Evolutionary conservation across 352 stramenopile species (phyloP).

Genomic region (Phytophthora hybrid): DNA sequence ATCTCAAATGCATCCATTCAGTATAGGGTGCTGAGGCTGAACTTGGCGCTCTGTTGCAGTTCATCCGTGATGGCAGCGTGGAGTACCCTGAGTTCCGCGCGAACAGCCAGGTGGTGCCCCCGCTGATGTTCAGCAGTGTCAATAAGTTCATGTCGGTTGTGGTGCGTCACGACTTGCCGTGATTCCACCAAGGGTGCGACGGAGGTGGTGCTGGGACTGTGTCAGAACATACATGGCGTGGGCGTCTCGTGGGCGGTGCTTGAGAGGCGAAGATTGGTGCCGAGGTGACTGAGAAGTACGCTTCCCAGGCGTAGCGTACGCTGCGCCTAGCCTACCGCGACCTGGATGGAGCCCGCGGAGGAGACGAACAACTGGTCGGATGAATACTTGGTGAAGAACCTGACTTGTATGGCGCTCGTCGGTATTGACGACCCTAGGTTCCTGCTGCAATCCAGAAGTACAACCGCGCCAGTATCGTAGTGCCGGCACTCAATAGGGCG

Average conservation of each 20-base stretch:
- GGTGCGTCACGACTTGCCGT: slow-evolving; percentile 53
- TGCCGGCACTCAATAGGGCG: too few species aligned
- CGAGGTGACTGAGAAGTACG: slow-evolving; percentile 82
- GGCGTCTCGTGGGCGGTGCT: slow-evolving; percentile 48
- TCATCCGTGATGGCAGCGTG: slow-evolving; percentile 56
- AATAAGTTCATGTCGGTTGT: slow-evolving; percentile 82
- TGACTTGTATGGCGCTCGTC: slow-evolving; percentile 59
- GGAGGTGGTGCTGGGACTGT: slow-evolving; percentile 64
- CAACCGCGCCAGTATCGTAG: slow-evolving; percentile 53
- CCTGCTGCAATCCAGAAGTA: slow-evolving; percentile 54
- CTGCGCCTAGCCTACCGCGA: slow-evolving; percentile 85
- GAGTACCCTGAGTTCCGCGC: slow-evolving; percentile 52
- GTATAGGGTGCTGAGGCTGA: too few species aligned
- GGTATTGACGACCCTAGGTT: slow-evolving; percentile 66
- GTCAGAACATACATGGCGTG: slow-evolving; percentile 49
- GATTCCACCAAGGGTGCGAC: slow-evolving; percentile 73
- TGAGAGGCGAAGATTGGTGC: slow-evolving; percentile 48
- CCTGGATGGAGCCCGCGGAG: slow-evolving; percentile 49
- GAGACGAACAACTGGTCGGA: slow-evolving; percentile 49
- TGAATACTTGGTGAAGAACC: slow-evolving; percentile 69
- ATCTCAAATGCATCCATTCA: too few species aligned
- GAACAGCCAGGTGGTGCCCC: slow-evolving; percentile 55
- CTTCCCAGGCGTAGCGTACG: slow-evolving; percentile 74
- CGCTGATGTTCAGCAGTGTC: slow-evolving; percentile 70
- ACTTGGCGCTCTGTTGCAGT: slow-evolving; percentile 65